Evolutionary conservation across 306 rosid species (phyloP).

Genomic region (Hippophae tibetana): DNA sequence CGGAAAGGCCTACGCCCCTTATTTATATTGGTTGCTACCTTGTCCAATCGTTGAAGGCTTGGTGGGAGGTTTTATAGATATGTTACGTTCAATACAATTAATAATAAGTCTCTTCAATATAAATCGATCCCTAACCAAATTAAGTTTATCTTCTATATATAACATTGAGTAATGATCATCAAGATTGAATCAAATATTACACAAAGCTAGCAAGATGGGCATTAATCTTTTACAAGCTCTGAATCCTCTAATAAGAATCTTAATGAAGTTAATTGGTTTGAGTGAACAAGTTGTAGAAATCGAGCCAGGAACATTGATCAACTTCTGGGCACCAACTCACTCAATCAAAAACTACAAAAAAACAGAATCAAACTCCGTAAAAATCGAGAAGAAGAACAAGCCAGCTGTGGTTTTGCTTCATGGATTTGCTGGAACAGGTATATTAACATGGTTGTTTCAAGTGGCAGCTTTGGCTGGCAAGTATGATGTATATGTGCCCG

Average conservation of each 20-base stretch:
- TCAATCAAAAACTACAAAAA: constrained; percentile 27
- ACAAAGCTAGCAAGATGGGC: constrained; percentile 20
- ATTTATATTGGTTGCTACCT: no score
- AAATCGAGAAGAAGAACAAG: constrained; percentile 14
- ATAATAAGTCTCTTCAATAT: no score
- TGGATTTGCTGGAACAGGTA: constrained; percentile 42
- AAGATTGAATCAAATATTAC: no score
- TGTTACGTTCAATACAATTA: no score
- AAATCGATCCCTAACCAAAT: no score
- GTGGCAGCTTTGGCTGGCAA: constrained; percentile 12
- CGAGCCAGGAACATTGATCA: constrained; percentile 48
- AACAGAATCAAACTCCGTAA: background rate
- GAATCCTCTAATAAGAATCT: constrained; percentile 29
- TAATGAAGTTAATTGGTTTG: constrained; percentile 47
- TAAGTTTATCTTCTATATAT: no score
- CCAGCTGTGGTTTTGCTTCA: constrained; percentile 41
- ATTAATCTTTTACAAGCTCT: constrained; percentile 43
- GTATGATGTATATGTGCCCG: constrained; percentile 36
- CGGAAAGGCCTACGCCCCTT: no score
- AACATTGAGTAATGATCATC: background rate
- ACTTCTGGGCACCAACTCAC: constrained; percentile 42
- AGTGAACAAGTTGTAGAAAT: constrained; percentile 42
- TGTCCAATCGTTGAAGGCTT: no score
- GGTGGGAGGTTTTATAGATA: no score
- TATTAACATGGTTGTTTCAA: constrained; percentile 42